These are phyloP conservation scores for Chytriomyces sp. DNA, from an alignment of 192 early-diverging fungal species.

Conservation along the genomic window DNA sequence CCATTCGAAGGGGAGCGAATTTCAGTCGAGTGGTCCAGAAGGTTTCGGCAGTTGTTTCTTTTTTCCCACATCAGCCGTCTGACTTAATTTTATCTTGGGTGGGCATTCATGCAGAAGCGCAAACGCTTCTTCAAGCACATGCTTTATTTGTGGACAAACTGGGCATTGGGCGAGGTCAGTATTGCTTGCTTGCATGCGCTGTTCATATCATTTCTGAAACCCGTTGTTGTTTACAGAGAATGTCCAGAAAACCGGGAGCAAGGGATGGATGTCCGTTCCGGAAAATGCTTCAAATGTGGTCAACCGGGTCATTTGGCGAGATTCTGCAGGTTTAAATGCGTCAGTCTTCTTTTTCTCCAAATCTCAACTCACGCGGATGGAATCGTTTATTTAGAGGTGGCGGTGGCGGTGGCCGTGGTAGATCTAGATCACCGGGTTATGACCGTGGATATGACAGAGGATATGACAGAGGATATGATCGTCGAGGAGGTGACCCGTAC, in stretches of 20 bases:
- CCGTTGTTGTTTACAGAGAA: constrained; percentile 34
- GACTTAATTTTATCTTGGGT: too few species aligned
- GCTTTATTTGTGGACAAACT: constrained; percentile 53
- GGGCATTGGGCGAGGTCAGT: constrained; percentile 60
- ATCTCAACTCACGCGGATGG: background rate
- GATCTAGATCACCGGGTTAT: constrained; percentile 39
- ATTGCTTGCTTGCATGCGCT: background rate
- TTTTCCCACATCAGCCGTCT: background rate
- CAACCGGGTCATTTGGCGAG: constrained; percentile 55
- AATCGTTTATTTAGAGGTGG: constrained; percentile 26
- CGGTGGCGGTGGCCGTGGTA: constrained; percentile 16
- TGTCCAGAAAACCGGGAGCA: constrained; percentile 57
- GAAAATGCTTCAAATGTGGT: constrained; percentile 65
- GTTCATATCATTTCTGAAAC: background rate
- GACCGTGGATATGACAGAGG: constrained; percentile 27
- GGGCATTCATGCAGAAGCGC: constrained; percentile 14
- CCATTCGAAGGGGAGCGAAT: constrained; percentile 51
- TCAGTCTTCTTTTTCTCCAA: constrained; percentile 2
- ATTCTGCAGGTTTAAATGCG: constrained; percentile 53
- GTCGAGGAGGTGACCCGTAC: constrained; percentile 19
- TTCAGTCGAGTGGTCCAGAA: constrained; percentile 51
- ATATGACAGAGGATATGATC: constrained; percentile 9
- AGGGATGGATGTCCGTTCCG: constrained; percentile 56
- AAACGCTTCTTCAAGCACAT: constrained; percentile 33
- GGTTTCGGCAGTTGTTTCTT: background rate